Base-by-base conservation (phyloP, 1,284 basidiomycete species). In the Flammula alnicola region DNA sequence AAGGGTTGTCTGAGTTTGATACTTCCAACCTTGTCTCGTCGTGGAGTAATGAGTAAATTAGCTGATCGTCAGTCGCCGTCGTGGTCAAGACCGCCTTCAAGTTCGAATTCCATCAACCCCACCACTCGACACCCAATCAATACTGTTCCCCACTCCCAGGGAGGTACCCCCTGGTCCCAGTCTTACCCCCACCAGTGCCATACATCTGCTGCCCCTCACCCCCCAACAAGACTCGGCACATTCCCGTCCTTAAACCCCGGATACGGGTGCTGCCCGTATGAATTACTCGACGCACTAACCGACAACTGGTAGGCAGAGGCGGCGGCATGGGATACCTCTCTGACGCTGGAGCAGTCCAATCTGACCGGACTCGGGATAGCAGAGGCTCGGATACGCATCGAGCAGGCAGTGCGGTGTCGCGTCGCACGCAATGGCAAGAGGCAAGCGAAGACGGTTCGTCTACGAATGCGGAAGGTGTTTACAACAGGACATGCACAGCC, bases 141-240 rank as follows among this genome's bases (percentile, higher is more conserved):
- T 56, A 56, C 49, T 51, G 25, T 35, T 53, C 55, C 37, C 45
- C 31, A 17, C 42, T 45, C 7, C 49, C 52, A 46, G 69, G 69
- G 14, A 68, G 69, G 37, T 71, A 71, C 38, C 62, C 65, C 50
- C 67, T 54, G 30, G 55, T 53, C 16, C 49, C 62, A 10, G 56
- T 58, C 20, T 50, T 51, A 5, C 46, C 29, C 52, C 61, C 59
- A 63, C 65, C 6, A 62, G 65, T 56, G 63, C 73, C 49, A 62
- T 88, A 87, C 38, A 79, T 62, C 67, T 88, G 85, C 51, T 77
- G 76, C 7, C 89, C 90, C 57, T 84, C 86, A 50, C 88, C 91
- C 91, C n/a, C 90, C 90, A 2, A 93, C 88, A 26, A 93, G 76
- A 58, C 84, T 86, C 19, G 81, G 84, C 2, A 81, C 78, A 5